Evolutionary conservation across 1,139 yeast species (phyloP).

Genomic region (Saccharomyces uvarum): DNA sequence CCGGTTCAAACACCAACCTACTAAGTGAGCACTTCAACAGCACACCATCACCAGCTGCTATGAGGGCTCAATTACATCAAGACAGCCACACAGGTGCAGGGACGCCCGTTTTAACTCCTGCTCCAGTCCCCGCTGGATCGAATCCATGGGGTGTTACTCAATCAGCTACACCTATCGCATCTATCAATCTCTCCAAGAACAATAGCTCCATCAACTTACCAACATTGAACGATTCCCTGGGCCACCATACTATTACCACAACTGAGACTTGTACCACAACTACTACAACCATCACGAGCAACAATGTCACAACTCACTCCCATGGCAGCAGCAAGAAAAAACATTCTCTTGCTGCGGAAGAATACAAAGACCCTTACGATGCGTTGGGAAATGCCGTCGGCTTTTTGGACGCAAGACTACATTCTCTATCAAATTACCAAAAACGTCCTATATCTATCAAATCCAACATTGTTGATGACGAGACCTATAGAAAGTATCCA

Average conservation of each 20-base stretch:
- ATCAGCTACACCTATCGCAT: conserved; percentile 28
- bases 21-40: conserved; percentile 8
- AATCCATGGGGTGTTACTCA: conserved; percentile 32
- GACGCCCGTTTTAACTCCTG: conserved; percentile 30
- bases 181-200: conserved; percentile 28
- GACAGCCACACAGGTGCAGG: conserved; percentile 17
- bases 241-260: conserved; percentile 9
- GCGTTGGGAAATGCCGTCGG: conserved; percentile 30
- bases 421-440: conserved; percentile 27
- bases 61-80: conserved; percentile 23
- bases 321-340: conserved; percentile 25
- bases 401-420: conserved; percentile 34
- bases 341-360: conserved; percentile 23
- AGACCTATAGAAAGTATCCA: conserved; percentile 34
- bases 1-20: conserved; percentile 7
- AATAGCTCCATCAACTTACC: conserved; percentile 62
- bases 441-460: conserved; percentile 33
- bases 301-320: conserved; percentile 6
- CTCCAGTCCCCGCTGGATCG: conserved; percentile 30
- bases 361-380: conserved; percentile 30
- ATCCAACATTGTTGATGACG: conserved; percentile 32
- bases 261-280: conserved; percentile 12
- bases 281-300: conserved; percentile 7
- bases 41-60: conserved; percentile 27
- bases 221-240: conserved; percentile 48